Conservation (phyloP, 768 basidiomycete species). For the Amanita pseudoporphyria region DNA sequence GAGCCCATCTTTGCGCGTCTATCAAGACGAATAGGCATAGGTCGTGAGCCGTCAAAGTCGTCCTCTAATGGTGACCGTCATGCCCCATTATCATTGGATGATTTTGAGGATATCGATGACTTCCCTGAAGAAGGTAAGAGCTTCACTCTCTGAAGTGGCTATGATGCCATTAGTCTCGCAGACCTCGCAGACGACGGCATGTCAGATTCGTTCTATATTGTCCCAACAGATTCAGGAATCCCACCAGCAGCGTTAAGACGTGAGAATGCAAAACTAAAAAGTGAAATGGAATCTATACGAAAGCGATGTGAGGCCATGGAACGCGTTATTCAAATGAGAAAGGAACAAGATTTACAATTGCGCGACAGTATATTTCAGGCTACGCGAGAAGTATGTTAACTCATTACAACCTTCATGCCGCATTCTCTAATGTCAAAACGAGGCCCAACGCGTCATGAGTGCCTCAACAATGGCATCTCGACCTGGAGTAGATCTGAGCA, state of each 20-base stretch:
- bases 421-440: background rate
- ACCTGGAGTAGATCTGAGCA: conserved; percentile 42
- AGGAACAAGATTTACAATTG: conserved; percentile 71
- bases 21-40: conserved; percentile 40
- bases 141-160: background rate
- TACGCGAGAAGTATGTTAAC: conserved; percentile 43
- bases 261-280: conserved; percentile 59
- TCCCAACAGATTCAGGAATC: conserved; percentile 53
- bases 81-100: conserved; percentile 6
- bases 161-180: background rate
- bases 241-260: conserved; percentile 41
- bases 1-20: conserved; percentile 52
- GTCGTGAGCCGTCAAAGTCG: conserved; percentile 18
- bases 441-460: conserved; percentile 79
- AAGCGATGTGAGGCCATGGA: conserved; percentile 53
- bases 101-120: conserved; percentile 30
- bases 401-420: background rate
- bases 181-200: conserved; percentile 46
- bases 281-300: conserved; percentile 48
- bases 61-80: conserved; percentile 11
- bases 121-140: conserved; percentile 56
- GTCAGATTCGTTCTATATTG: conserved; percentile 72
- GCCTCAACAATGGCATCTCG: conserved; percentile 52
- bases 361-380: conserved; percentile 73
- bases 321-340: conserved; percentile 52